Evolutionary conservation across 768 basidiomycete species (phyloP).

Genomic region (Floccularia luteovirens): DNA sequence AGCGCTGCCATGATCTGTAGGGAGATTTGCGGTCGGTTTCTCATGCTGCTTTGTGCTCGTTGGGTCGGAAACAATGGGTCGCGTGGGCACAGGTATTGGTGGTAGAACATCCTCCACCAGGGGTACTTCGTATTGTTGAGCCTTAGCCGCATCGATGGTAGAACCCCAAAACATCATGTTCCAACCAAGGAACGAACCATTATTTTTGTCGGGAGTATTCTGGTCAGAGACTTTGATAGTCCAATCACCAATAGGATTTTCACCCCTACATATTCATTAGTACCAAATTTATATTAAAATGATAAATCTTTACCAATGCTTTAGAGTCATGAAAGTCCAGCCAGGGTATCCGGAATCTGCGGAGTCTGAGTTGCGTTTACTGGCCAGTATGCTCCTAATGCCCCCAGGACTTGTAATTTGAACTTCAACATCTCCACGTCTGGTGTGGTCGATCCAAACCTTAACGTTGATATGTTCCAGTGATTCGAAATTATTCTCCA

Average conservation of each 20-base stretch:
- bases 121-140: slow-evolving; percentile 55
- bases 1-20: slow-evolving; percentile 76
- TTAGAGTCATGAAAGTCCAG: slow-evolving; percentile 98
- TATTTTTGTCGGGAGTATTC: slow-evolving; percentile 39
- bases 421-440: slow-evolving; percentile 90
- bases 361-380: slow-evolving; percentile 56
- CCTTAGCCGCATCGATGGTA: slow-evolving; percentile 61
- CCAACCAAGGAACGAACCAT: slow-evolving; percentile 82
- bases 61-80: slow-evolving; percentile 23
- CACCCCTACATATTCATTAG: slow-evolving; percentile 58
- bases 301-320: slow-evolving; percentile 74
- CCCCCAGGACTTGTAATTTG: slow-evolving; percentile 82
- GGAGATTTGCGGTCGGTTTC: slow-evolving; percentile 85
- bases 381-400: slow-evolving; percentile 77
- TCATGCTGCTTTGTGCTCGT: slow-evolving; percentile 53
- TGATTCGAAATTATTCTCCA: slow-evolving; percentile 71
- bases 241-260: slow-evolving; percentile 88
- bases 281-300: slow-evolving; percentile 2
- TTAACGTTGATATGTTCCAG: slow-evolving; percentile 90
- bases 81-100: slow-evolving; percentile 28
- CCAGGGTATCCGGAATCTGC: slow-evolving; percentile 73
- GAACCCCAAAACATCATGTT: slow-evolving; percentile 91
- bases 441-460: slow-evolving; percentile 87
- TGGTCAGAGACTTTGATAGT: slow-evolving; percentile 82
- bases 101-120: slow-evolving; percentile 41